These are phyloP conservation scores for Peribolospora kevripleyi DNA, from an alignment of 768 basidiomycete species.

Conservation along the genomic window DNA sequence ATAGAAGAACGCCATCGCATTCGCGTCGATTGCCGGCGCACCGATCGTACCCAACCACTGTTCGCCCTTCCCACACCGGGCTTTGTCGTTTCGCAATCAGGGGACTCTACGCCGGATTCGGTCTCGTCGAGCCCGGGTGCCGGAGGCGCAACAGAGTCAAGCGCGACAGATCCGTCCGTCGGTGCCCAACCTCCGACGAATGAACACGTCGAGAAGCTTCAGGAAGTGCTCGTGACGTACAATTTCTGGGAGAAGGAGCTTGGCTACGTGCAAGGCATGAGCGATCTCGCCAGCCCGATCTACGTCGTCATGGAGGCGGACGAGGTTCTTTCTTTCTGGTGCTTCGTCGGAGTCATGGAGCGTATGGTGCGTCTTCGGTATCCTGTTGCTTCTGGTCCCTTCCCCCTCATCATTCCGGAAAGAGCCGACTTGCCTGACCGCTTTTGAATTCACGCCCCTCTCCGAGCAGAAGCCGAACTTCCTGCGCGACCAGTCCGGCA, in stretches of 20 bases:
- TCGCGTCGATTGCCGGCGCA: constrained; percentile 74
- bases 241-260: constrained; percentile 71
- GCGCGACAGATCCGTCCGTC: constrained; percentile 39
- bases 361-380: constrained; percentile 46
- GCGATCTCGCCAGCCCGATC: constrained; percentile 75
- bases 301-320: constrained; percentile 77
- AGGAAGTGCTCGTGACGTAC: constrained; percentile 65
- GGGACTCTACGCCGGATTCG: constrained; percentile 20
- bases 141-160: constrained; percentile 48
- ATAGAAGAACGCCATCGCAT: constrained; percentile 38
- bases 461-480: constrained; percentile 65
- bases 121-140: constrained; percentile 21
- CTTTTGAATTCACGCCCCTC: neutral
- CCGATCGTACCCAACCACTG: constrained; percentile 77
- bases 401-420: neutral
- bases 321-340: constrained; percentile 85
- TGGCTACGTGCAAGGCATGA: constrained; percentile 99
- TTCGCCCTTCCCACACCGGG: constrained; percentile 29
- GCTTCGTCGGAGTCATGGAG: constrained; percentile 78
- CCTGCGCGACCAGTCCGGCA: constrained; percentile 82
- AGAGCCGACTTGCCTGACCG: neutral
- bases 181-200: constrained; percentile 74
- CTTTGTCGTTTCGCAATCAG: constrained; percentile 16
- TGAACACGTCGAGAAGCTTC: constrained; percentile 73
- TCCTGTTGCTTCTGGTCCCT: neutral